Conservation (phyloP, 768 basidiomycete genomes). For the Calocera cornea region DNA sequence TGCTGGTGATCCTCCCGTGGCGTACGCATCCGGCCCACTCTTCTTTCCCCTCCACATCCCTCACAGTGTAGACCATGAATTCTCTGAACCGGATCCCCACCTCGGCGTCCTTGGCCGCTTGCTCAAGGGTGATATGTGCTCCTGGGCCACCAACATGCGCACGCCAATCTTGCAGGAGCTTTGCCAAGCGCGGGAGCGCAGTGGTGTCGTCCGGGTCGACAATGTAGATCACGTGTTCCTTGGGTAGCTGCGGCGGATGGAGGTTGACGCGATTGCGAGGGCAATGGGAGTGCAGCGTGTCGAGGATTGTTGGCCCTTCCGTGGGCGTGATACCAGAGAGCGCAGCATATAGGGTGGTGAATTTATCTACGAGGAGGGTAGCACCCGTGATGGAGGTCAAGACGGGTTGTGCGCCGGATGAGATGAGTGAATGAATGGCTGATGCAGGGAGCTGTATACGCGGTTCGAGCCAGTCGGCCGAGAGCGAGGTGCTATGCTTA, state of each 20-base stretch:
- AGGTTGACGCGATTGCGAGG: background rate
- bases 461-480: background rate
- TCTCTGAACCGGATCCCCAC: background rate
- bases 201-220: background rate
- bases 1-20: background rate
- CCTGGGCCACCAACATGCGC: background rate
- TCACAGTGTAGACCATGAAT: background rate
- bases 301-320: background rate
- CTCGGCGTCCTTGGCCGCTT: background rate
- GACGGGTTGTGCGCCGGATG: background rate
- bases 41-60: background rate
- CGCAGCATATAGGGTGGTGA: background rate
- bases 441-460: background rate
- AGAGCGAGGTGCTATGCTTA: background rate
- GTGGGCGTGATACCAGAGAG: background rate
- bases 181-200: background rate
- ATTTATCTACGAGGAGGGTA: background rate
- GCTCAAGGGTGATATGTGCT: background rate
- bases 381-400: background rate
- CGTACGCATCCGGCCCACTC: background rate
- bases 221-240: background rate
- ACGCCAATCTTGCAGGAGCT: background rate
- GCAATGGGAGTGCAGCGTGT: background rate
- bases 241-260: background rate
- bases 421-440: background rate